Base-by-base conservation (phyloP, 129 eudicot genomes). In the Flaveria trinervia region DNA sequence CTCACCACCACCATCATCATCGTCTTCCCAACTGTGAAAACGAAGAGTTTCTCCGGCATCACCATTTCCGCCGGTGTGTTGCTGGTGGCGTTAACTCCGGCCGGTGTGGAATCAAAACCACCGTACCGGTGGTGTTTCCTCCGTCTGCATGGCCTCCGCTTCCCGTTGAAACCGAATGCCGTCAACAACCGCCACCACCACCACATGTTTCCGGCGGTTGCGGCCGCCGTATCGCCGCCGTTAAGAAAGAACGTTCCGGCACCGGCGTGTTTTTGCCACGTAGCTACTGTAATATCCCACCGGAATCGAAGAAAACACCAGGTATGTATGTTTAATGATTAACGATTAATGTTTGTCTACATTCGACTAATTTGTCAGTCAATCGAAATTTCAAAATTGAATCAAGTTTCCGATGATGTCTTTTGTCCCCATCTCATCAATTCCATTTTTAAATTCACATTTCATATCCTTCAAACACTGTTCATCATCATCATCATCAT, bases 251-350 rank as follows among this genome's bases (percentile, higher is more conserved):
- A 71, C 71, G 93, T 23, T 84, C 87, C 56, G 97, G 97, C 8
- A 92, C 97, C 4, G 97, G 97, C 9, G 96, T 92, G 20, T 92
- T 92, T 74, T 66, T 92, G 49, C 97, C 97, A 11, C 84, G 93
- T 52, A 74, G 76, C 2, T 82, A 76, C 50, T 20, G 12, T 56
- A 76, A 56, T 10, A 55, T 74, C n/a, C 65, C 73, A 7, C 57
- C 83, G 1, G 91, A 81, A 39, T n/a, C 75, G 49, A 91, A 87
- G 76, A 89, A 75, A 76, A 88, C 74, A 43, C 69, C 82, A 71
- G 92, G 91, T 87, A 80, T 57, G 60, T 1, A 28, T 28, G 36
- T 2, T 30, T 4, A 30, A 30, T 30, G 5, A 30, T 30, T 30
- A 30, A 30, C 4, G 36, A 30, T 9, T 45, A 8, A 8, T 1